Conservation (phyloP, 2,329 filamentous ascomycete genomes). For the Fusarium tjaetaba region DNA sequence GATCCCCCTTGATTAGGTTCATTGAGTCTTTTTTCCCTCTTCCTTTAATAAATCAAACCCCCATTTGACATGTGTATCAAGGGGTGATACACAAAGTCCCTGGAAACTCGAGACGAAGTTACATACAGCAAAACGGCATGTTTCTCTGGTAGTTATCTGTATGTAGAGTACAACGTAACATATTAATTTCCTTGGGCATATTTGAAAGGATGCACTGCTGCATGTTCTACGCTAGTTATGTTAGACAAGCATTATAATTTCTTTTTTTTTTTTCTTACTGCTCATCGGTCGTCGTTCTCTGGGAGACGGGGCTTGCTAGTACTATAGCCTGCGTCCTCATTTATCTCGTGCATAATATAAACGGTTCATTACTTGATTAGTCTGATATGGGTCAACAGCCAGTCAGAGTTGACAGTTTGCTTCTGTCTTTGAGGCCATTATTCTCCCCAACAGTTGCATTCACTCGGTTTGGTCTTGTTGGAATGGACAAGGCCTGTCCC, state of each 20-base stretch:
- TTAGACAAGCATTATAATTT: constrained; percentile 20
- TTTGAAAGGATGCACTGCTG: neutral
- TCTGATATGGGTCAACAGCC: neutral
- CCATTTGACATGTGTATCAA: neutral
- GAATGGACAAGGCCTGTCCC: neutral
- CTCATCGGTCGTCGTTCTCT: neutral
- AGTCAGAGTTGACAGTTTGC: neutral
- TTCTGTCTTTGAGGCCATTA: neutral
- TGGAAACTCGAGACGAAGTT: neutral
- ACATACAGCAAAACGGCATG: neutral
- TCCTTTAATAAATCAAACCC: neutral
- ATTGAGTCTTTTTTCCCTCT: neutral
- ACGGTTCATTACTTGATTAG: constrained; percentile 15
- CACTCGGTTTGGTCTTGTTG: neutral
- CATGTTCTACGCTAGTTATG: neutral
- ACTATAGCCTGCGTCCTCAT: neutral
- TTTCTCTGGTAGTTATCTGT: neutral
- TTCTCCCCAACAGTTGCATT: neutral
- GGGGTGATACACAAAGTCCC: neutral
- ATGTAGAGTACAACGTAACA: neutral
- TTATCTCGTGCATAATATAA: constrained; percentile 11
- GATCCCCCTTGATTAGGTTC: neutral
- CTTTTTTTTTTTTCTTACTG: neutral
- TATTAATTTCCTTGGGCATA: neutral
- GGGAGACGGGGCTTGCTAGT: constrained; percentile 7